A percentile compares a stretch with the other conserved stretches of the same genome.
Evolutionary conservation across 805 yeast genomes (phyloP).

Genomic region (Cyberlindnera euphorbiae): DNA sequence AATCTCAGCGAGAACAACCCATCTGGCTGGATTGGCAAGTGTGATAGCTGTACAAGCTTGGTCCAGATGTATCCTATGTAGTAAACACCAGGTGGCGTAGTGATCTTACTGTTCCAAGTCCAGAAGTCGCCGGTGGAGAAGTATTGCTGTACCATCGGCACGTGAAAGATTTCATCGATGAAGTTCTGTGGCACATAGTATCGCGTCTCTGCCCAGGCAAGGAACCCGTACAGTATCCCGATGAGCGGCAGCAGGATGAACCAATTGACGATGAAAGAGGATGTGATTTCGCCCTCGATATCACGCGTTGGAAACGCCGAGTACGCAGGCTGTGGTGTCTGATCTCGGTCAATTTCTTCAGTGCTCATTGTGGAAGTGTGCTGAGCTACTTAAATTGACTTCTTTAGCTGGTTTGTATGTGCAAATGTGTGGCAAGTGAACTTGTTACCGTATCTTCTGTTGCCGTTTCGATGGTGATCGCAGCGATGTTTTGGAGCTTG

Average conservation of each 20-base stretch:
- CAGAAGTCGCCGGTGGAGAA: conserved; percentile 54
- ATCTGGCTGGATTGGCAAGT: conserved; percentile 27
- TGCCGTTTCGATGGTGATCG: no score
- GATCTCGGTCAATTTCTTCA: no score
- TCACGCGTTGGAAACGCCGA: conserved; percentile 12
- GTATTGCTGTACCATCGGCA: conserved; percentile 70
- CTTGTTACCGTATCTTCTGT: no score
- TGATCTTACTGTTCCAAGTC: conserved; percentile 85
- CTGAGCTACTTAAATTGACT: no score
- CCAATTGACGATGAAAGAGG: conserved; percentile 28
- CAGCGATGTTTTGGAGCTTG: no score
- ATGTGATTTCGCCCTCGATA: conserved; percentile 24
- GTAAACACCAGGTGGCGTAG: conserved; percentile 96
- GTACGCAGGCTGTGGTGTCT: no score
- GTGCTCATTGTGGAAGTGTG: no score
- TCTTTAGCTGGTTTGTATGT: no score
- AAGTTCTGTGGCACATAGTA: conserved; percentile 29
- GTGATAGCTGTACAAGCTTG: conserved; percentile 20
- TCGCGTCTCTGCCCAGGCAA: conserved; percentile 28
- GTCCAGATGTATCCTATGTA: conserved; percentile 36
- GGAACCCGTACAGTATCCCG: conserved; percentile 21
- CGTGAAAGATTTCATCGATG: conserved; percentile 81
- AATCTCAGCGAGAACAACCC: conserved; percentile 41
- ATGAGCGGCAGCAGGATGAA: conserved; percentile 29
- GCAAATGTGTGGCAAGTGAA: no score